Base-by-base conservation (phyloP, 1,139 yeast genomes). In the Suhomyces choctaworum region DNA sequence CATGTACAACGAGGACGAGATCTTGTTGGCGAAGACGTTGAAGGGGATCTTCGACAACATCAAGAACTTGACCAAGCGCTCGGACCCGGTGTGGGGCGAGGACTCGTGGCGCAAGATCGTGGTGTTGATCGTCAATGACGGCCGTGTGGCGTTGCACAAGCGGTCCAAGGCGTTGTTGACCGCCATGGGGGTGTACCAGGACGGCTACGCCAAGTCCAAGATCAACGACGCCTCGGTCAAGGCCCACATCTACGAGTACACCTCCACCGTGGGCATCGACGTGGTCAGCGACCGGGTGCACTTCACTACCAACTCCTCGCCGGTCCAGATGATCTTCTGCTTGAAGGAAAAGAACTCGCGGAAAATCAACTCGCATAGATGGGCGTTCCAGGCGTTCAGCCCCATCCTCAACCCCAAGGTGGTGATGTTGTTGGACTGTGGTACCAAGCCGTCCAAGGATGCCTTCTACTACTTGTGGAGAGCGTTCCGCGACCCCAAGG, bases 341-440 rank as follows among this genome's bases (percentile, higher is more conserved):
- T 62, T 85, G 48, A 85, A 85, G 58, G 95, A 85, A 51, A 76
- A 78, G 49, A 85, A 85, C 55, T 71, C 79, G 44, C 75, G 80
- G 55, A 85, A 85, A 56, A 85, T 85, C 56, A 85, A 85, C 57
- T 81, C 90, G 12, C 95, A 85, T 58, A 70, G 94, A 45, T 85
- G 95, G 95, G 82, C 86, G 42, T 80, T 85, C 65, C 88, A 84
- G 53, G 85, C 90, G 0, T 82, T 85, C 60, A 80, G 84, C 2
- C 85, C 87, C 3, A 66, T 82, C 22, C 61, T 85, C 32, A 66
- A 80, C 31, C 95, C 95, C 1, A 76, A 74, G 38, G 82, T 85
- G 15, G 80, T 86, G 29, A 76, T 84, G 56, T 64, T 85, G 39
- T 65, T 85, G 33, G 95, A 85, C 57, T 87, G 89, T 40, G 95